These are phyloP conservation scores for Garcia nutans DNA, from an alignment of 345 rosid species.

Conservation along the genomic window DNA sequence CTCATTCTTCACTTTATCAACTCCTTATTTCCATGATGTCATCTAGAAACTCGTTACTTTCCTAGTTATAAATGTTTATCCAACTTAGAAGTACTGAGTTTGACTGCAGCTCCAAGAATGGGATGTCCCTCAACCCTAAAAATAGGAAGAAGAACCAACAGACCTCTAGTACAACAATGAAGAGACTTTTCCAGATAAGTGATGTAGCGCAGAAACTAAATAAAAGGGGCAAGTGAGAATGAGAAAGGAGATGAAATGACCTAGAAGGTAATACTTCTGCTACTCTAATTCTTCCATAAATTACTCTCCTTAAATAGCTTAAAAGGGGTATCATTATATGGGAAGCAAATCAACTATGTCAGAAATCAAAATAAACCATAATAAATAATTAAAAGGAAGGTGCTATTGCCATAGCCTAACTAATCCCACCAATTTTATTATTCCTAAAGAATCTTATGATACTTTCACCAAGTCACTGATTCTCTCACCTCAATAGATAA, in stretches of 20 bases:
- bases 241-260: neutral
- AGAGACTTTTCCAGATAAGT: neutral
- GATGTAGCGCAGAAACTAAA: neutral
- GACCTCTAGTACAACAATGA: neutral
- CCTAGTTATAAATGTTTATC: neutral
- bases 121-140: neutral
- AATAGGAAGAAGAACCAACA: neutral
- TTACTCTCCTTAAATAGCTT: neutral
- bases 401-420: too few species aligned
- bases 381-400: neutral
- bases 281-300: neutral
- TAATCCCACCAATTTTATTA: too few species aligned
- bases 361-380: neutral
- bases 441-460: too few species aligned
- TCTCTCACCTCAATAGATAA: too few species aligned
- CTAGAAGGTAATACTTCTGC: neutral
- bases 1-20: neutral
- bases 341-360: neutral
- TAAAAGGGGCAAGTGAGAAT: too few species aligned
- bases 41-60: neutral
- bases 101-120: neutral
- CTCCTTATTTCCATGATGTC: neutral
- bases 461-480: too few species aligned
- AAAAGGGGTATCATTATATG: neutral
- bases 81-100: neutral